Evolutionary conservation across 305 asterid species (phyloP), one percentile per base, ranked within the genome.

Genomic region (Nicotiana rustica): DNA sequence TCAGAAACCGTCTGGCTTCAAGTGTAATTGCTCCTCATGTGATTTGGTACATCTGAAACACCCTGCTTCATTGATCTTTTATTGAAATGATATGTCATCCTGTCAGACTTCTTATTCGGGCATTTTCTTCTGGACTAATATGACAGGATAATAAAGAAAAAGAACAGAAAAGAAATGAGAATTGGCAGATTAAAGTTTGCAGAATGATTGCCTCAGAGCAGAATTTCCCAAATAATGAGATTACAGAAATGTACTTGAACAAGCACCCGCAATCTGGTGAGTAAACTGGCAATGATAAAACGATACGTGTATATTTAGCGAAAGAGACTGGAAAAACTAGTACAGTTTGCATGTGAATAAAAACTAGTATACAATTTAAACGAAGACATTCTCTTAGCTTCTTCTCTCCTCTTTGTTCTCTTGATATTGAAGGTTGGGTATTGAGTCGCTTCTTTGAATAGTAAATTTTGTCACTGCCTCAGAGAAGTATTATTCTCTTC

Each of bases 1-100:
- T 76, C 86, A 80, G 82, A 96, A 92, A 86, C 87, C 94, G 7
- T 77, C 55, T 49, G 97, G 95, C 76, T 93, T 96, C 86, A 90
- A 87, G 82, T 96, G 99, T 86, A 85, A 82, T 78, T 96, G 98
- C 87, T 83, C 88, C 49, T 86, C 93, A n/a, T 96, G 98, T 82
- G 93, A 88, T 85, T 65, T 81, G 93, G 98, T 96, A 92, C 47
- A 52, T 75, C 67, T 69, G 84, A 67, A 47, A 6, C 14, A 25
- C 10, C 13, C 2, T 4, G 69, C 69, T 76, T 18, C 35, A 6
- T 78, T 83, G 71, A 59, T 71, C 79, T 77, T 71, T 56, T 41
- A 15, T 79, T 9, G 69, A 36, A 56, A 71, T 67, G 35, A 36
- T 36, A 7, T 41, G 25, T 64, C 4, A 1, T 33, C 21, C 25